These are phyloP conservation scores for Colletotrichum costaricense DNA, from an alignment of 2,329 filamentous ascomycete species.

Conservation along the genomic window DNA sequence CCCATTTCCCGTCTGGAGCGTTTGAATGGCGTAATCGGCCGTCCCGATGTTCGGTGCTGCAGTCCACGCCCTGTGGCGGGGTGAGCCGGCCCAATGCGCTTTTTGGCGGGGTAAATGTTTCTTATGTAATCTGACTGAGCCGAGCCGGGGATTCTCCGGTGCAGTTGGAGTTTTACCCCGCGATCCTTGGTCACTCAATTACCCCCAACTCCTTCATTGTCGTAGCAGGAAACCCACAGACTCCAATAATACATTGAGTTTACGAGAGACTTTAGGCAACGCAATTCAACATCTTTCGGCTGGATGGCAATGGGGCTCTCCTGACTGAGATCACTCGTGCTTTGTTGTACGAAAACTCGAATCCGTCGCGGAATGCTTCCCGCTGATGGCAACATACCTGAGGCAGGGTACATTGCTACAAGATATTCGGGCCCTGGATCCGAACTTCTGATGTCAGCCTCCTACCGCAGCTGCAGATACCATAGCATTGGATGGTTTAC, in stretches of 20 bases:
- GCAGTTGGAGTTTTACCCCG: neutral
- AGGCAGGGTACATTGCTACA: too few relatives aligned
- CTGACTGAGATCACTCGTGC: too few relatives aligned
- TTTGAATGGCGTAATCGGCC: conserved; percentile 18
- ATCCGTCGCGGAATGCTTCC: accelerated
- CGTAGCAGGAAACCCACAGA: too few relatives aligned
- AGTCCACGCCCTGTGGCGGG: conserved; percentile 24
- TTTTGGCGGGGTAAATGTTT: conserved; percentile 26
- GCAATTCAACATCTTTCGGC: accelerated
- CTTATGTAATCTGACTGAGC: conserved; percentile 1
- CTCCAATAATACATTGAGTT: too few relatives aligned
- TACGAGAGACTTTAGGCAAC: too few relatives aligned
- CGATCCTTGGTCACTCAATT: neutral
- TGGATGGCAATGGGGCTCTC: too few relatives aligned
- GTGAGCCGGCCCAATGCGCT: conserved; percentile 25
- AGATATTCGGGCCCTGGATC: too few relatives aligned
- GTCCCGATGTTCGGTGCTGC: conserved; percentile 30
- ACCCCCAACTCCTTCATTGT: neutral
- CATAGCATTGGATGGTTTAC: too few relatives aligned
- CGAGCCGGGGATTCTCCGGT: conserved; percentile 17
- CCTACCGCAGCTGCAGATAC: too few relatives aligned
- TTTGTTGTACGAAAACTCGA: too few relatives aligned
- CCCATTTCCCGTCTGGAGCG: conserved; percentile 29
- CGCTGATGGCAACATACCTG: too few relatives aligned
- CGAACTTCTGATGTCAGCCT: too few relatives aligned